Conservation (phyloP, 768 basidiomycete species). For the Pleurotus tuber-regium region DNA sequence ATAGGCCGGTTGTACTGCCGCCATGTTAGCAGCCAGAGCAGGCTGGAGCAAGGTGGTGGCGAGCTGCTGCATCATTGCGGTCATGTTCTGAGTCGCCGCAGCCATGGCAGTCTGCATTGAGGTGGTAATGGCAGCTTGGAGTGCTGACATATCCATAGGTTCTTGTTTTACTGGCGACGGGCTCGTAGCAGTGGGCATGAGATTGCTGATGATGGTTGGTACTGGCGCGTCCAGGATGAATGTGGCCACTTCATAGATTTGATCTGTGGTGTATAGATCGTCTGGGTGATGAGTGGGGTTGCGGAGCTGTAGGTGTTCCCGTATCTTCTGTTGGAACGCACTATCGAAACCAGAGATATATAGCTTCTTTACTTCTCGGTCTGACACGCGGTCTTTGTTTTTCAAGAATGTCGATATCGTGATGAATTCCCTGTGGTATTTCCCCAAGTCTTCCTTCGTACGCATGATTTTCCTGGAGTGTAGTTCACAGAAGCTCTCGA, state of each 20-base stretch:
- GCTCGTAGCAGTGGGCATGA: slow-evolving; percentile 24
- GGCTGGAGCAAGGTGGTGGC: neutral
- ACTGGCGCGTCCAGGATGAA: slow-evolving; percentile 16
- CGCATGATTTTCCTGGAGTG: slow-evolving; percentile 13
- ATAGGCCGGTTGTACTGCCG: neutral
- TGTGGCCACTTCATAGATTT: slow-evolving; percentile 18
- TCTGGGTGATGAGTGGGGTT: slow-evolving; percentile 21
- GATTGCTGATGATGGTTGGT: slow-evolving; percentile 7
- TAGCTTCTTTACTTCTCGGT: slow-evolving; percentile 19
- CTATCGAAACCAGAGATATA: slow-evolving; percentile 17
- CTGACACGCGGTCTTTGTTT: slow-evolving; percentile 12
- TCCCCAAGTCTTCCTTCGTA: slow-evolving; percentile 14
- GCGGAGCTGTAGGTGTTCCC: slow-evolving; percentile 19
- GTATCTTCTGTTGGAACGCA: slow-evolving; percentile 4
- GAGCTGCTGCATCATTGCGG: neutral
- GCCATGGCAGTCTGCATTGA: neutral
- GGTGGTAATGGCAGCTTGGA: no score
- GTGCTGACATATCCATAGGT: neutral
- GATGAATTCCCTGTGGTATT: slow-evolving; percentile 20
- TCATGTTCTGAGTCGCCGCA: neutral
- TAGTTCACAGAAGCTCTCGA: neutral
- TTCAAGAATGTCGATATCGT: slow-evolving; percentile 19
- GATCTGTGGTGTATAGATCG: slow-evolving; percentile 19
- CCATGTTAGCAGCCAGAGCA: neutral
- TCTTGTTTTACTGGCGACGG: slow-evolving; percentile 15